Evolutionary conservation across 176 grass and related monocot species (phyloP), one percentile per base, ranked within the genome.

Genomic region (Cymbopogon citratus): DNA sequence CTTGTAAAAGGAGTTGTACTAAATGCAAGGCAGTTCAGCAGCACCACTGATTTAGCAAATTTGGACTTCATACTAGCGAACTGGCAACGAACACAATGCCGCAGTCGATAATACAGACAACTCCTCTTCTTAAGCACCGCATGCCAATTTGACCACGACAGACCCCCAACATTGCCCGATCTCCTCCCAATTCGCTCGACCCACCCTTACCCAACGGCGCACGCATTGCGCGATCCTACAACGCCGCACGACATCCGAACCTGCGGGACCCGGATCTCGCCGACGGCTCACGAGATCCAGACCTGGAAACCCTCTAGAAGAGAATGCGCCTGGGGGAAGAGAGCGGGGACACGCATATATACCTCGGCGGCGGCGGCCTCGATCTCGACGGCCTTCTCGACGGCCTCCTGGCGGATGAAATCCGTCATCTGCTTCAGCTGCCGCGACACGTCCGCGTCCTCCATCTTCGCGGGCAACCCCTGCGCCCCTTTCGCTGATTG

Each of bases 361-460:
- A 92, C 93, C 93, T 95, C 93, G 57, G 75, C 90, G 45, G 85
- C 90, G 71, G 90, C 89, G 83, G 79, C 76, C 70, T 87, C 81
- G 87, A 95, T 92, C 93, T 95, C 93, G 82, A 5, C 48, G 66
- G 93, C 93, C 51, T 88, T 95, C 82, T 95, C 90, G 46, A 84
- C 71, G 59, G 93, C 93, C 79, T 90, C 93, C 80, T 80, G 80
- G 16, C 85, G 85, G 80, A 95, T 90, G 87, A 95, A 95, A 54
- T 77, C 66, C 48, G 79, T 86, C 93, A 95, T 92, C 85, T 92
- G 90, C 39, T 66, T 70, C 82, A 95, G 78, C 85, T 95, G 90
- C 82, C 85, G 81, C 62, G 64, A 59, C 71, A 87, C 83, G 71
- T 84, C 83, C 28, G 11, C 76, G 68, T 82, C 72, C 41, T 95